Evolutionary conservation across 768 basidiomycete genomes (phyloP).

Genomic region (Mrakia hoshinonis): DNA sequence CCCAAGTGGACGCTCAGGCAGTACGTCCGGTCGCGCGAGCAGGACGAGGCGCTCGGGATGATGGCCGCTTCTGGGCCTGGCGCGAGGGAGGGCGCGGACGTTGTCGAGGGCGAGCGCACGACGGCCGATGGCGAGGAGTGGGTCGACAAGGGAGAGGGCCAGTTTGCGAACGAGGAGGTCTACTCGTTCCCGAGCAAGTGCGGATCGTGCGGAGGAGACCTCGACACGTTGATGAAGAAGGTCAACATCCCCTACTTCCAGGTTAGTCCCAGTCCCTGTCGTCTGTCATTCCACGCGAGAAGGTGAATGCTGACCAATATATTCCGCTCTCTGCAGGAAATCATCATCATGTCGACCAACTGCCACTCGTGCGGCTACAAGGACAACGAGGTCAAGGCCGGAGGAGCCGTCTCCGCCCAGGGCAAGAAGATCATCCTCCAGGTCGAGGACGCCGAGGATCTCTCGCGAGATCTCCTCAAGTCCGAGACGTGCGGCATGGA

Average conservation of each 20-base stretch:
- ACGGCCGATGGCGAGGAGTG: slow-evolving; percentile 28
- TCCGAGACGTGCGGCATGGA: slow-evolving; percentile 83
- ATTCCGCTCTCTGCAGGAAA: slow-evolving; percentile 53
- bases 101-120: slow-evolving; percentile 26
- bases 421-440: slow-evolving; percentile 81
- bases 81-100: slow-evolving; percentile 31
- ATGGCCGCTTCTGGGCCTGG: slow-evolving; percentile 41
- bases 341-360: slow-evolving; percentile 96
- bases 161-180: slow-evolving; percentile 58
- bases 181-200: slow-evolving; percentile 79
- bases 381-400: slow-evolving; percentile 96
- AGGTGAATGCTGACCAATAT: background rate
- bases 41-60: slow-evolving; percentile 72
- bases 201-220: slow-evolving; percentile 71
- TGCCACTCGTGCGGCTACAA: slow-evolving; percentile 91
- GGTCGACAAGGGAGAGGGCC: slow-evolving; percentile 34
- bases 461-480: slow-evolving; percentile 90
- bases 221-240: slow-evolving; percentile 90
- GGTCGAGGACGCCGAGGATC: slow-evolving; percentile 85
- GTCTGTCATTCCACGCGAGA: background rate
- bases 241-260: slow-evolving; percentile 97
- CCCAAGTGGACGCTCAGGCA: slow-evolving; percentile 84
- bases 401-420: slow-evolving; percentile 73
- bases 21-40: slow-evolving; percentile 67
- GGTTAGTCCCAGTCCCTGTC: slow-evolving; percentile 44